phyloP scores from a whole-genome alignment of 495 filamentous ascomycete species.

The Aspergillus panamensis region DNA sequence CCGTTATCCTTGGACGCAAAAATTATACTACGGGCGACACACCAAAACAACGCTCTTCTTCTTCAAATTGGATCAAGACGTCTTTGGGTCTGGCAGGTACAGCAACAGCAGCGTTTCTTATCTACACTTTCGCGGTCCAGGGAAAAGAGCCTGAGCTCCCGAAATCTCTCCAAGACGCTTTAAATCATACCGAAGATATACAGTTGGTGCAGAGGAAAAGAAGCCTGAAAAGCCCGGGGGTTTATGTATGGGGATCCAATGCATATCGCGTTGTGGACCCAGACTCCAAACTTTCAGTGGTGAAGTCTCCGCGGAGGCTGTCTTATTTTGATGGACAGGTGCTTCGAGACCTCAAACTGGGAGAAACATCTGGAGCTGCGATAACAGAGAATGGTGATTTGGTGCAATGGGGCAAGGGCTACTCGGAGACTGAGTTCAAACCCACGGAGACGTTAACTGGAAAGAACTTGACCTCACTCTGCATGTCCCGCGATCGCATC shows the following conservation, averaged over 20 bases:
- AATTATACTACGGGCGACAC: conserved; percentile 27
- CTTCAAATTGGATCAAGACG: conserved; percentile 35
- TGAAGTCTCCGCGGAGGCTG: conserved; percentile 79
- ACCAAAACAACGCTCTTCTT: conserved; percentile 14
- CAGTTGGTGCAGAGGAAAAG: conserved; percentile 82
- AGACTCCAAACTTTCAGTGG: conserved; percentile 65
- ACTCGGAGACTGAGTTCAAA: conserved; percentile 50
- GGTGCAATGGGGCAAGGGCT: conserved; percentile 85
- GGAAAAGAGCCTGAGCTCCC: conserved; percentile 21
- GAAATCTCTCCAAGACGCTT: conserved; percentile 24
- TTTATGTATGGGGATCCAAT: conserved; percentile 94
- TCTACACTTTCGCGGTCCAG: conserved; percentile 35
- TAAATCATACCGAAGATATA: conserved; percentile 52
- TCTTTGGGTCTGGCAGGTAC: conserved; percentile 36
- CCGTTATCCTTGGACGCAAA: conserved; percentile 29
- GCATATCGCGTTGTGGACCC: conserved; percentile 80
- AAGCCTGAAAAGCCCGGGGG: conserved; percentile 83
- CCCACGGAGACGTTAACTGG: conserved; percentile 74
- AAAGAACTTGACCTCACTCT: conserved; percentile 70
- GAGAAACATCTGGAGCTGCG: conserved; percentile 78
- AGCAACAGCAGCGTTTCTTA: conserved; percentile 35
- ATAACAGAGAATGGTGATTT: conserved; percentile 86
- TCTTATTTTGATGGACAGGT: conserved; percentile 80
- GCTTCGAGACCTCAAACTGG: conserved; percentile 83
- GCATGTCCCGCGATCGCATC: conserved; percentile 75